These are phyloP conservation scores for Aphanomyces astaci DNA, from an alignment of 352 stramenopile species.

Conservation along the genomic window DNA sequence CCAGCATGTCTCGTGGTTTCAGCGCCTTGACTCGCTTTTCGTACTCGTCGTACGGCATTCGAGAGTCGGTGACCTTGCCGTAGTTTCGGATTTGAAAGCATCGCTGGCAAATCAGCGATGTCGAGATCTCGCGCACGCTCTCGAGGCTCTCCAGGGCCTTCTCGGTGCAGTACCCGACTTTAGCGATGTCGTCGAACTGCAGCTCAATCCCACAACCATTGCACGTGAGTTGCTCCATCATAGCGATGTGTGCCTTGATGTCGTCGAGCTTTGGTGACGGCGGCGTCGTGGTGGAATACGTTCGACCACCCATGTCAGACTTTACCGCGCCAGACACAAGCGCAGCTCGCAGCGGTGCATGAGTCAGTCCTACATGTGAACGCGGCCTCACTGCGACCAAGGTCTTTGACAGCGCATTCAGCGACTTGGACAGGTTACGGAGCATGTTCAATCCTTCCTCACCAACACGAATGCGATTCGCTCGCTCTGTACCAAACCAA, in stretches of 20 bases:
- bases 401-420: neutral
- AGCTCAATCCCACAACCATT: slow-evolving; percentile 75
- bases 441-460: no score
- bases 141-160: slow-evolving; percentile 51
- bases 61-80: slow-evolving; percentile 75
- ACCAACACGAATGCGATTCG: no score
- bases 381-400: neutral
- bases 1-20: slow-evolving; percentile 79
- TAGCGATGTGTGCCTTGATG: slow-evolving; percentile 44
- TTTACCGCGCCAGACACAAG: neutral
- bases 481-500: neutral
- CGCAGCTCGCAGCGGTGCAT: neutral
- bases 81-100: slow-evolving; percentile 85
- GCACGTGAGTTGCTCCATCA: slow-evolving; percentile 81
- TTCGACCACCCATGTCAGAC: neutral
- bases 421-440: neutral
- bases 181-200: slow-evolving; percentile 51
- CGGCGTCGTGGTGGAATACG: neutral
- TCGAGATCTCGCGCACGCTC: slow-evolving; percentile 54
- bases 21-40: slow-evolving; percentile 81
- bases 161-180: slow-evolving; percentile 64
- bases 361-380: neutral
- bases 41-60: slow-evolving; percentile 82
- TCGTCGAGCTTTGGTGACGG: slow-evolving; percentile 10
- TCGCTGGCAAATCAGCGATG: slow-evolving; percentile 74